Evolutionary conservation across 139 green algal genomes (phyloP).

Genomic region (Picochlorum sp.): DNA sequence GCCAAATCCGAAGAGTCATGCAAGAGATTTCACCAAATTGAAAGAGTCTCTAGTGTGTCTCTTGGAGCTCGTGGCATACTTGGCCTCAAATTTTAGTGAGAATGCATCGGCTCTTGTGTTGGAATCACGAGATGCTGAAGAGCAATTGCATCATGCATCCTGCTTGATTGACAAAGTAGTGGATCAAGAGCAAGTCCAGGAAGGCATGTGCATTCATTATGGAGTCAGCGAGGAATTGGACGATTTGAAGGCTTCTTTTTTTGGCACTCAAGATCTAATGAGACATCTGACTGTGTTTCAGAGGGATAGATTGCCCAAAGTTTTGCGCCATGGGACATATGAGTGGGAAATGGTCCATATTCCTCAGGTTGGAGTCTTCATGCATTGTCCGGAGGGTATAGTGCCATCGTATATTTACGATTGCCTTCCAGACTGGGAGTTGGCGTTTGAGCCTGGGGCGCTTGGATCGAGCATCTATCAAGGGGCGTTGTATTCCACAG

Average conservation of each 20-base stretch:
- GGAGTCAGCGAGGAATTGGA: conserved; percentile 68
- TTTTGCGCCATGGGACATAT: conserved; percentile 28
- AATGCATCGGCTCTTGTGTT: background rate
- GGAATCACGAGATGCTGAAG: background rate
- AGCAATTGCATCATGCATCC: conserved; percentile 14
- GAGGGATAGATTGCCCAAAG: conserved; percentile 48
- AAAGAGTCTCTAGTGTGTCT: too few species aligned
- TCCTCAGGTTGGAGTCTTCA: conserved; percentile 57
- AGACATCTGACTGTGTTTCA: conserved; percentile 51
- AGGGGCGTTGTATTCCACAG: conserved; percentile 55
- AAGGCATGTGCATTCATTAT: conserved; percentile 39
- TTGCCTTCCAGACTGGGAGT: conserved; percentile 58
- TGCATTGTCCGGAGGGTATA: conserved; percentile 36
- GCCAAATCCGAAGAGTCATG: too few species aligned
- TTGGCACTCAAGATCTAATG: conserved; percentile 54
- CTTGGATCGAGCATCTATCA: background rate
- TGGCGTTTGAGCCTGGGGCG: conserved; percentile 35
- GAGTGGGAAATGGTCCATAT: conserved; percentile 72
- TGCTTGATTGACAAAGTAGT: conserved; percentile 44
- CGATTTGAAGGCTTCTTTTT: conserved; percentile 48
- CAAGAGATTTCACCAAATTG: too few species aligned
- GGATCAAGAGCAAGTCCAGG: conserved; percentile 38
- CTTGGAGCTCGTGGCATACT: background rate
- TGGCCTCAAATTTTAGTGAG: background rate
- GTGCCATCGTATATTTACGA: conserved; percentile 55